phyloP scores from a whole-genome alignment of 2,329 filamentous ascomycete species.

The Penicillium janthinellum region DNA sequence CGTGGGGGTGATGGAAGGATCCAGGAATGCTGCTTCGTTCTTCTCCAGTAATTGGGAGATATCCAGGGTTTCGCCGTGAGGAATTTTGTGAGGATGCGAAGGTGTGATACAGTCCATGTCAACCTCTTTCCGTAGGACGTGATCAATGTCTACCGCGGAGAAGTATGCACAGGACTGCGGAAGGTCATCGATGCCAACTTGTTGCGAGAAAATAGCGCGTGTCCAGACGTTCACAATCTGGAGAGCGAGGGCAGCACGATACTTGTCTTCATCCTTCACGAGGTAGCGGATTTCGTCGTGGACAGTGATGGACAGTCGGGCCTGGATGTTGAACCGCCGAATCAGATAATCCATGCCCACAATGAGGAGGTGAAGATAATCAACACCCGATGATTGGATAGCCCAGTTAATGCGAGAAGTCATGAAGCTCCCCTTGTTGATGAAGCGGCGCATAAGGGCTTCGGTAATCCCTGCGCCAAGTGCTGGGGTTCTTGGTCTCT shows the following conservation, averaged over 20 bases:
- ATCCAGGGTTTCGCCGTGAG: conserved; percentile 83
- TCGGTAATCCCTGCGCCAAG: conserved; percentile 95
- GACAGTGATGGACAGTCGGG: conserved; percentile 87
- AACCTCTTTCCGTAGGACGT: conserved; percentile 95
- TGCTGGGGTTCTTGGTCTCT: conserved; percentile 84
- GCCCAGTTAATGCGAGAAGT: conserved; percentile 99
- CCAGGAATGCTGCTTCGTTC: conserved; percentile 67
- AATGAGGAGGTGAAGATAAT: conserved; percentile 93
- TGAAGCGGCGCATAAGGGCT: conserved; percentile 83
- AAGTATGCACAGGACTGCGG: conserved; percentile 96
- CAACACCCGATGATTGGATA: conserved; percentile 94
- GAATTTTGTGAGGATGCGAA: conserved; percentile 75
- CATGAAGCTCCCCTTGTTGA: conserved; percentile 88
- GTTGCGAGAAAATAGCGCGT: conserved; percentile 93
- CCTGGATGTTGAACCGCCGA: conserved; percentile 79
- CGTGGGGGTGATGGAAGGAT: conserved; percentile 62
- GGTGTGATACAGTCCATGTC: conserved; percentile 97
- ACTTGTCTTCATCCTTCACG: conserved; percentile 81
- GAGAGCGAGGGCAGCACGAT: conserved; percentile 85
- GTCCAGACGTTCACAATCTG: conserved; percentile 97
- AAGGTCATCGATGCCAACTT: conserved; percentile 92
- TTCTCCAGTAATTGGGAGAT: conserved; percentile 77
- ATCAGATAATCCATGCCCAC: conserved; percentile 92
- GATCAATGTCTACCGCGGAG: conserved; percentile 91
- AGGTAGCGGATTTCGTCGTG: conserved; percentile 98